A percentile compares a stretch with the other conserved stretches of the same genome.
These are phyloP conservation scores for Ogataea angusta DNA, from an alignment of 805 yeast species.

Conservation along the genomic window DNA sequence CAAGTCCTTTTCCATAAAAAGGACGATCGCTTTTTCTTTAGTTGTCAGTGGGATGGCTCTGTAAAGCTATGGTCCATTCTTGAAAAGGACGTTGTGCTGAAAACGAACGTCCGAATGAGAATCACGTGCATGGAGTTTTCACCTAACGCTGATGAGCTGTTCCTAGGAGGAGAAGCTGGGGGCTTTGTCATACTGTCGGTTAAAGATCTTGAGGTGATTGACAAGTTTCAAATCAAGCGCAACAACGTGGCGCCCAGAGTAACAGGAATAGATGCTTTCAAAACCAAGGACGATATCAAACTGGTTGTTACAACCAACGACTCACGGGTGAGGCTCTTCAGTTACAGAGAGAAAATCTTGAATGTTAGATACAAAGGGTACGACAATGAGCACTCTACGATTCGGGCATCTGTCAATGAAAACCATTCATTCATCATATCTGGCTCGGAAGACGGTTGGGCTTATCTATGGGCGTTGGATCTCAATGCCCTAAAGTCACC, in stretches of 20 bases:
- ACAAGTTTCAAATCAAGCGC: constrained; percentile 45
- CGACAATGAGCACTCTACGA: constrained; percentile 67
- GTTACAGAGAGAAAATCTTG: constrained; percentile 49
- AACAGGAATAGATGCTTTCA: constrained; percentile 66
- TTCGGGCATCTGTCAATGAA: constrained; percentile 61
- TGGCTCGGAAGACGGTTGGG: constrained; percentile 87
- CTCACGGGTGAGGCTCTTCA: constrained; percentile 68
- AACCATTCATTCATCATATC: constrained; percentile 57
- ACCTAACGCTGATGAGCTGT: constrained; percentile 56
- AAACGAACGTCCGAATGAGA: constrained; percentile 57
- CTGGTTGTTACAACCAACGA: constrained; percentile 76
- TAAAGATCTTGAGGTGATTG: constrained; percentile 50
- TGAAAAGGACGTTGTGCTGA: constrained; percentile 61
- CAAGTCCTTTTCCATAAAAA: constrained; percentile 74
- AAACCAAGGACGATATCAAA: constrained; percentile 20
- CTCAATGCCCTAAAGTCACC: constrained; percentile 7
- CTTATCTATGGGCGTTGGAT: constrained; percentile 69
- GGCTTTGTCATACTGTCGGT: constrained; percentile 59
- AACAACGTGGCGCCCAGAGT: constrained; percentile 53
- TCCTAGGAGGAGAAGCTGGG: constrained; percentile 82
- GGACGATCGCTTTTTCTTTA: constrained; percentile 82
- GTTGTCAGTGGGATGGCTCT: constrained; percentile 76
- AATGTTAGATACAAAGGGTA: constrained; percentile 73
- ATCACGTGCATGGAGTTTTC: constrained; percentile 75
- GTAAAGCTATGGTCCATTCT: constrained; percentile 82